A percentile compares a stretch with the other conserved stretches of the same genome.
These are phyloP conservation scores for Candida nanaspora DNA, from an alignment of 805 yeast species.

Conservation along the genomic window DNA sequence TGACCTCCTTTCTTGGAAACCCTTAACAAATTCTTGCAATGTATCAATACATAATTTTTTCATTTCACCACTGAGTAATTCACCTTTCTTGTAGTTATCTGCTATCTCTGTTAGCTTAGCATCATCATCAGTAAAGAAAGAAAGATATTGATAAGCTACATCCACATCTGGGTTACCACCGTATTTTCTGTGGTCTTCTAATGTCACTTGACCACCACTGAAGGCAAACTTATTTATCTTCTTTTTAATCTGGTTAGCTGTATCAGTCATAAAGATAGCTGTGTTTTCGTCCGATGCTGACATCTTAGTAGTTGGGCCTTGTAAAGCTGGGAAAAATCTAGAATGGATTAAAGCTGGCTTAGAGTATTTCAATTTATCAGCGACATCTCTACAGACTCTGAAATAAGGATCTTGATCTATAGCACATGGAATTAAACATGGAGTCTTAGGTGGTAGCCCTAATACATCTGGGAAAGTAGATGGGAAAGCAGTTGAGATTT, in stretches of 20 bases:
- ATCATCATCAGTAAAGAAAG: slow-evolving; percentile 88
- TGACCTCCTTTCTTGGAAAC: slow-evolving; percentile 74
- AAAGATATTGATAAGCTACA: slow-evolving; percentile 87
- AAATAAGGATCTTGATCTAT: slow-evolving; percentile 99
- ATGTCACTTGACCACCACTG: slow-evolving; percentile 83
- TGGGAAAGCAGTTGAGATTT: slow-evolving; percentile 93
- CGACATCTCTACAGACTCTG: slow-evolving; percentile 96
- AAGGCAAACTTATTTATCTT: slow-evolving; percentile 95
- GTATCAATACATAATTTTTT: slow-evolving; percentile 79
- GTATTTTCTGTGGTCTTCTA: slow-evolving; percentile 81
- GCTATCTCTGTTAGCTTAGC: slow-evolving; percentile 57
- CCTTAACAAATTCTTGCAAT: slow-evolving; percentile 70
- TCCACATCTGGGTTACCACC: slow-evolving; percentile 97
- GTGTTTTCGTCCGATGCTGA: slow-evolving; percentile 87
- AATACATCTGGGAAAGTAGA: slow-evolving; percentile 92
- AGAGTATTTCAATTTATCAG: slow-evolving; percentile 80
- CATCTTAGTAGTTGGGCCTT: slow-evolving; percentile 96
- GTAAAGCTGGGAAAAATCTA: slow-evolving; percentile 95
- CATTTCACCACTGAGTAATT: slow-evolving; percentile 86
- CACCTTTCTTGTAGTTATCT: slow-evolving; percentile 69
- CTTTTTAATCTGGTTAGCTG: slow-evolving; percentile 85
- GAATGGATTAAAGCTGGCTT: slow-evolving; percentile 93
- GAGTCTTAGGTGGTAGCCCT: slow-evolving; percentile 82
- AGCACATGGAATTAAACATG: slow-evolving; percentile 97
- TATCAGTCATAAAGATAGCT: slow-evolving; percentile 93